Percentiles rank a stretch among this genome's conserved stretches.
Evolutionary conservation across 1,284 basidiomycete genomes (phyloP).

Genomic region (Butyriboletus appendiculatus): DNA sequence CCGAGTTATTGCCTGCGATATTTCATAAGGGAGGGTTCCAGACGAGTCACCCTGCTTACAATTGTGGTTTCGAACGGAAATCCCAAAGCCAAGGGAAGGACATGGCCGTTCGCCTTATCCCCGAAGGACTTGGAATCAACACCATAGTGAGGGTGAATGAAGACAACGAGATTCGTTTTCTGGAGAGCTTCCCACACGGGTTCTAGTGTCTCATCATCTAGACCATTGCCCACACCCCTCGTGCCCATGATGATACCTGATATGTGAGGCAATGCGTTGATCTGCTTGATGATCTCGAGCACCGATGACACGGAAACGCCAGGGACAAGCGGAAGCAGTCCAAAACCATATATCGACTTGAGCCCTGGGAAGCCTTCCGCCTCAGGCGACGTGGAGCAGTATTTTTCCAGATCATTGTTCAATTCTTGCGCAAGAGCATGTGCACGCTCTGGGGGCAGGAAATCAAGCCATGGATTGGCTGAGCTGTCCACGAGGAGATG

Average conservation of each 20-base stretch:
- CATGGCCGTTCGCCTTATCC: constrained; percentile 77
- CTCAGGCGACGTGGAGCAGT: constrained; percentile 65
- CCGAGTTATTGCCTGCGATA: constrained; percentile 67
- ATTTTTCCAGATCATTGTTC: constrained; percentile 76
- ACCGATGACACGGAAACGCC: constrained; percentile 55
- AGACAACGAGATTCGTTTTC: constrained; percentile 66
- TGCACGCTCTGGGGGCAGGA: constrained; percentile 70
- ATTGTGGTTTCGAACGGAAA: constrained; percentile 90
- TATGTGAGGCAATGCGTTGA: constrained; percentile 65
- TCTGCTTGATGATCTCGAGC: constrained; percentile 63
- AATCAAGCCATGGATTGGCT: constrained; percentile 90
- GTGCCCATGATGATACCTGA: constrained; percentile 84
- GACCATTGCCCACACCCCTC: constrained; percentile 71
- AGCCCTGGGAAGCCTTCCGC: constrained; percentile 36
- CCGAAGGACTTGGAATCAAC: constrained; percentile 71
- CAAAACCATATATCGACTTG: constrained; percentile 78
- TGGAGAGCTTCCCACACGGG: constrained; percentile 78
- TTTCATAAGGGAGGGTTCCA: constrained; percentile 3
- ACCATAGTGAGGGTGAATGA: constrained; percentile 84
- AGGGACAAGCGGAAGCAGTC: constrained; percentile 80
- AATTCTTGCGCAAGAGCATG: constrained; percentile 63
- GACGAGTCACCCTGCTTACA: constrained; percentile 44
- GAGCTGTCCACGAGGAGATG: constrained; percentile 43
- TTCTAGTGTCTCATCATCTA: constrained; percentile 77
- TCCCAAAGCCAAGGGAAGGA: constrained; percentile 80